Base-by-base conservation (phyloP, 2,329 filamentous ascomycete genomes). In the Diaporthe longicolla region DNA sequence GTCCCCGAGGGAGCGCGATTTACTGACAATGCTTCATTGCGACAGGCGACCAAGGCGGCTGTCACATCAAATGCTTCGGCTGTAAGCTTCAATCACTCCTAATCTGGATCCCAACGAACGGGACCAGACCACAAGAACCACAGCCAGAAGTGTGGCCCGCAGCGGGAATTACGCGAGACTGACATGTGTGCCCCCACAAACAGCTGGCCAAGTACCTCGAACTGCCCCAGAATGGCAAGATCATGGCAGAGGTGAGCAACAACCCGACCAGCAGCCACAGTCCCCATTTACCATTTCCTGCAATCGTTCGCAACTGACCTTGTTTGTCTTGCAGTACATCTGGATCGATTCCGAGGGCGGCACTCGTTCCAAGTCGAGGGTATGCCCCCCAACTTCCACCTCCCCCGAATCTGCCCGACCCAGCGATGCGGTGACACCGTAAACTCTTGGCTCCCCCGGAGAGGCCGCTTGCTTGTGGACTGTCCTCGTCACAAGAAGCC, bases 321-420 rank as follows among this genome's bases (percentile, higher is more conserved):
- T 10, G 10, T 37, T n/a, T 45, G 43, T 26, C 26, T 37, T 24
- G 4, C 45, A 98, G 88, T 98, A 98, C 87, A 92, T 98, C 89
- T 98, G 96, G 96, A 93, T 98, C 83, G 95, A 98, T 82, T 89
- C 93, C 78, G 85, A 87, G 78, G 95, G 95, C 83, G 93, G 93
- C 81, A 90, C 94, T 80, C 95, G 97, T 81, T 98, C 95, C 84
- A 99, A 98, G 89, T 96, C 94, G 83, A 97, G 95, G 90, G 96
- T 98, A 89, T 89, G 94, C 89, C 37, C 37, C 76, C 76, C 71
- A 17, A 66, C 43, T 17, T 8, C 37, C 37, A 40, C 26, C 15
- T 5, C 29, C 45, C 45, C 63, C 63, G 63, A 66, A 11, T 52
- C 32, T 37, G 45, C 63, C 32, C 63, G 63, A 66, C 45, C 21